Conservation (phyloP, 1,284 basidiomycete species). For the Vanrija sp. region DNA sequence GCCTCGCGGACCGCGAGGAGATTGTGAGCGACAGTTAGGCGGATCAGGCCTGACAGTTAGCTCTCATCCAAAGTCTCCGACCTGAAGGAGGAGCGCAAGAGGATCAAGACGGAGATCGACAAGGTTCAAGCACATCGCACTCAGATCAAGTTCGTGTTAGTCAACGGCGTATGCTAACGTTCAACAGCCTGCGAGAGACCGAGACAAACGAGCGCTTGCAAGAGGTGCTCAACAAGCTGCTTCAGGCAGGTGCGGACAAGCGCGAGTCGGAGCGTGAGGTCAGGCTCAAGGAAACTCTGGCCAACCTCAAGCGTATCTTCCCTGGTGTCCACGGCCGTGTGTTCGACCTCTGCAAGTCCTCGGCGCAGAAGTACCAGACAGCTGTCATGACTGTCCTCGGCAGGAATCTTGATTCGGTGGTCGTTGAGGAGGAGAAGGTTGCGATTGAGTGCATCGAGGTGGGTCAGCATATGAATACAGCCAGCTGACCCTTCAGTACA, state of each 20-base stretch:
- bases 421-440: constrained; percentile 93
- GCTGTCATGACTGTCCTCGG: constrained; percentile 95
- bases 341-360: constrained; percentile 88
- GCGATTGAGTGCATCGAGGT: constrained; percentile 97
- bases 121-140: constrained; percentile 36
- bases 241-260: constrained; percentile 81
- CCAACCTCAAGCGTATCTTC: constrained; percentile 79
- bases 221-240: constrained; percentile 74
- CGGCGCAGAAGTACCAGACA: constrained; percentile 83
- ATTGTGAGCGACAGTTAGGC: constrained; percentile 53
- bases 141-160: constrained; percentile 23
- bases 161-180: neutral
- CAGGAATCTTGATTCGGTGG: constrained; percentile 89
- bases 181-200: constrained; percentile 71
- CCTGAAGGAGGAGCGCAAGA: constrained; percentile 41
- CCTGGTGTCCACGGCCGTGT: constrained; percentile 87
- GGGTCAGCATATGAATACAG: constrained; percentile 12
- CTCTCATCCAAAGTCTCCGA: constrained; percentile 52
- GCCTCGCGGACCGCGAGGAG: constrained; percentile 58
- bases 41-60: no score
- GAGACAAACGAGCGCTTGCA: constrained; percentile 89
- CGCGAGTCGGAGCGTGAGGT: constrained; percentile 80
- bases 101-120: constrained; percentile 38
- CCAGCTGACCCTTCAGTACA: constrained; percentile 60
- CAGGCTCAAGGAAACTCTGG: constrained; percentile 78